Evolutionary conservation across 2,329 filamentous ascomycete species (phyloP), one percentile per base, ranked within the genome.

Genomic region (Stenocarpella maydis): DNA sequence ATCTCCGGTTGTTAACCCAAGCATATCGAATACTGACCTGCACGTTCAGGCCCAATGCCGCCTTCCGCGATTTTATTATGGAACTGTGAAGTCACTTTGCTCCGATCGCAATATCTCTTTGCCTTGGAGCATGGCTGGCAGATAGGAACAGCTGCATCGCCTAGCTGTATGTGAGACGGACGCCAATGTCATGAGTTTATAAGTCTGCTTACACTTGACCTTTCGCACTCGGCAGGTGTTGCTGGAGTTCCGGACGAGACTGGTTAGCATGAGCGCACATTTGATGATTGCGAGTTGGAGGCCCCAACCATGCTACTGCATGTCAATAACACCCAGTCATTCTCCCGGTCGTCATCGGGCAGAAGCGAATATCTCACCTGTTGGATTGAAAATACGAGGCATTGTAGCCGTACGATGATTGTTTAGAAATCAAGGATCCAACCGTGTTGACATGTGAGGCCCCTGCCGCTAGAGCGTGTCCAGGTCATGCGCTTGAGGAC

Each of bases 161-260:
- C 52, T 55, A 17, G 52, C 52, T 31, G n/a, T 19, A 17, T n/a
- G n/a, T 55, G 4, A 55, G 52, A 39, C 1, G 15, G 19, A 12
- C 2, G 52, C 0, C n/a, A 24, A 8, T 55, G 31, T 7, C 6
- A 37, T 4, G 52, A 3, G 17, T 39, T 31, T 31, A 24, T 39
- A 5, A 12, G 10, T 2, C 12, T 1, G 17, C 49, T 54, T 55
- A 55, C 52, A 55, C n/a, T 39, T 39, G 52, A 39, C n/a, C 52
- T 55, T 55, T 39, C 52, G 52, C n/a, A 55, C 52, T 39, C 52
- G 31, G 37, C 52, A 55, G 10, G 52, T 55, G 52, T 55, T 55
- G 52, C 52, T 55, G 4, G 1, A 55, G 15, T 17, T 24, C 2
- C 31, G 10, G 9, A 34, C 19, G n/a, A 15, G 19, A 19, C 28